Conservation (phyloP, 345 rosid species). For the Arabis hirsuta region DNA sequence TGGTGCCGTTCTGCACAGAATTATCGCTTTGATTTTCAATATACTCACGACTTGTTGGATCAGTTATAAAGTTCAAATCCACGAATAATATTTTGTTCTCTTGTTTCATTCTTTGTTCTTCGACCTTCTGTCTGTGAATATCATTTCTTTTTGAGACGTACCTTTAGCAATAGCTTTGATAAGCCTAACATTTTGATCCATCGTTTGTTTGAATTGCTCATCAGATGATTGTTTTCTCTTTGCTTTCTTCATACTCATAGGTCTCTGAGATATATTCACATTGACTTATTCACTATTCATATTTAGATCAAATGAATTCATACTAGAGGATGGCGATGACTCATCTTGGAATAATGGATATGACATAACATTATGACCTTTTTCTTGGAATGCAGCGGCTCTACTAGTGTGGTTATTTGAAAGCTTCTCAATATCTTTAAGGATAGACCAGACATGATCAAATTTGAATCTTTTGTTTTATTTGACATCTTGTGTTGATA, state of each 20-base stretch:
- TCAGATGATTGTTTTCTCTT: background rate
- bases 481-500: background rate
- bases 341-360: constrained; percentile 7
- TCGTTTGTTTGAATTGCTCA: background rate
- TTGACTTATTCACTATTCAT: background rate
- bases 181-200: background rate
- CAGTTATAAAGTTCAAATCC: background rate
- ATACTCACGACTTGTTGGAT: background rate
- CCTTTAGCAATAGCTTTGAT: background rate
- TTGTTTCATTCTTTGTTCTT: background rate
- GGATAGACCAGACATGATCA: background rate
- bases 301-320: constrained; percentile 12
- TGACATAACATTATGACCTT: background rate
- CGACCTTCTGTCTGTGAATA: background rate
- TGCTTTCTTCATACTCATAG: background rate
- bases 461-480: background rate
- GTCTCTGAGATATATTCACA: background rate
- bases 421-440: background rate
- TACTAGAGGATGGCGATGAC: background rate
- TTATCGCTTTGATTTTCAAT: background rate
- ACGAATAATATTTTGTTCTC: background rate
- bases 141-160: background rate
- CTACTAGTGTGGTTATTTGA: constrained; percentile 1
- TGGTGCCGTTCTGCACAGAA: background rate
- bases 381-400: background rate